Percentiles rank a stretch among this genome's conserved stretches.
Conservation (phyloP, 2,329 filamentous ascomycete genomes). For the Penicillium janthinellum region DNA sequence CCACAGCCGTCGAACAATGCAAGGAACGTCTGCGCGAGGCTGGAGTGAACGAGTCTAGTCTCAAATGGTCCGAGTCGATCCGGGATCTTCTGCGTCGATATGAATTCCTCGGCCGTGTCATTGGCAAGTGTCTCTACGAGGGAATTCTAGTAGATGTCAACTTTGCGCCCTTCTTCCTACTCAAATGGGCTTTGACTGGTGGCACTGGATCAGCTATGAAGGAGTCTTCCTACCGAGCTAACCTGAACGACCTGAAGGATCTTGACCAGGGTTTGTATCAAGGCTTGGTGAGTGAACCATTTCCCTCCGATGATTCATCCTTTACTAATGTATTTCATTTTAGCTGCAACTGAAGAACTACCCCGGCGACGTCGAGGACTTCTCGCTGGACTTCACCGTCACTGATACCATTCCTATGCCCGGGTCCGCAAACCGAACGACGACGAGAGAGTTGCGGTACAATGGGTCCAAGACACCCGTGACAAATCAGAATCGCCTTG, state of each 20-base stretch:
- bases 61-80: slow-evolving; percentile 61
- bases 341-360: slow-evolving; percentile 78
- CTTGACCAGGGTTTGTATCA: slow-evolving; percentile 89
- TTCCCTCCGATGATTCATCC: not conserved
- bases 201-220: slow-evolving; percentile 63
- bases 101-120: slow-evolving; percentile 88
- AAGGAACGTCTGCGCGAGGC: slow-evolving; percentile 59
- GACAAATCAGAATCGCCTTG: slow-evolving; percentile 85
- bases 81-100: slow-evolving; percentile 69
- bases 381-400: slow-evolving; percentile 86
- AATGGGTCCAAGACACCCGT: slow-evolving; percentile 76
- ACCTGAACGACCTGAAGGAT: slow-evolving; percentile 89
- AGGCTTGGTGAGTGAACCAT: slow-evolving; percentile 61
- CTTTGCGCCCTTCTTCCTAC: slow-evolving; percentile 92
- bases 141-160: slow-evolving; percentile 90
- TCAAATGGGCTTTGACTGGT: slow-evolving; percentile 87
- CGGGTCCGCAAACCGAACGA: slow-evolving; percentile 58
- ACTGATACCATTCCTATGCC: slow-evolving; percentile 65
- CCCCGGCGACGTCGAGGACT: slow-evolving; percentile 73
- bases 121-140: slow-evolving; percentile 97
- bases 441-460: slow-evolving; percentile 74
- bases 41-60: slow-evolving; percentile 56
- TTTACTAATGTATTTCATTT: slow-evolving; percentile 3
- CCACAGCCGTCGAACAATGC: slow-evolving; percentile 70
- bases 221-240: slow-evolving; percentile 79